A percentile compares a stretch with the other conserved stretches of the same genome.
These are phyloP conservation scores for Melanogaster broomeanus DNA, from an alignment of 768 basidiomycete genomes.

Conservation along the genomic window DNA sequence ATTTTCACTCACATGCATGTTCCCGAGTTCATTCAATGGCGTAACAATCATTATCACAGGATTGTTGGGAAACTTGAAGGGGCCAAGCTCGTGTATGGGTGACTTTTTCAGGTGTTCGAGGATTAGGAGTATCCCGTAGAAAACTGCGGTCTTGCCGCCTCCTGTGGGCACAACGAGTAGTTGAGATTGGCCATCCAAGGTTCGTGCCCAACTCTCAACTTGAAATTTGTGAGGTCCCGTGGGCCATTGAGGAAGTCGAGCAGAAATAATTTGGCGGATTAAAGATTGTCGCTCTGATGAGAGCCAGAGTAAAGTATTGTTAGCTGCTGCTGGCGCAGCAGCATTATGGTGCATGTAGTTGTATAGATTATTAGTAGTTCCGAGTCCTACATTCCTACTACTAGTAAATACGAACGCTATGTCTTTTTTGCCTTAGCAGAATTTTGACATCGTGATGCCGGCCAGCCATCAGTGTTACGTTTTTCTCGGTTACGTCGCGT, in stretches of 20 bases:
- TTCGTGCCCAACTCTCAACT: neutral
- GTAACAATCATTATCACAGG: neutral
- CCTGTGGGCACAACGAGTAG: constrained; percentile 1
- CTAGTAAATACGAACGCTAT: no score
- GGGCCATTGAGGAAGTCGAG: neutral
- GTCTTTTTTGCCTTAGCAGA: no score
- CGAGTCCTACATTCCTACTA: no score
- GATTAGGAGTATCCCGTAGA: neutral
- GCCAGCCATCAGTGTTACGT: no score
- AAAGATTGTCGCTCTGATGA: neutral
- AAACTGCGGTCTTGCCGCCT: neutral
- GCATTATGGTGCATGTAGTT: no score
- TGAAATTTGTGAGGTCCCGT: neutral
- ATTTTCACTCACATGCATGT: neutral
- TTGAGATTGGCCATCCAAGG: neutral
- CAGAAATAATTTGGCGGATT: neutral
- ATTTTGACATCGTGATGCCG: no score
- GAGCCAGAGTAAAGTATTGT: no score
- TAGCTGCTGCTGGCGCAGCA: no score
- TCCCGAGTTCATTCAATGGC: neutral
- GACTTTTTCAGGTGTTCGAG: neutral
- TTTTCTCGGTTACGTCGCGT: no score
- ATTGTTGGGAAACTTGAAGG: neutral
- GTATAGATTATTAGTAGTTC: no score
- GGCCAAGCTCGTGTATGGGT: no score